These are phyloP conservation scores for Rhizophora mangle DNA, from an alignment of 345 rosid genomes.

Conservation along the genomic window DNA sequence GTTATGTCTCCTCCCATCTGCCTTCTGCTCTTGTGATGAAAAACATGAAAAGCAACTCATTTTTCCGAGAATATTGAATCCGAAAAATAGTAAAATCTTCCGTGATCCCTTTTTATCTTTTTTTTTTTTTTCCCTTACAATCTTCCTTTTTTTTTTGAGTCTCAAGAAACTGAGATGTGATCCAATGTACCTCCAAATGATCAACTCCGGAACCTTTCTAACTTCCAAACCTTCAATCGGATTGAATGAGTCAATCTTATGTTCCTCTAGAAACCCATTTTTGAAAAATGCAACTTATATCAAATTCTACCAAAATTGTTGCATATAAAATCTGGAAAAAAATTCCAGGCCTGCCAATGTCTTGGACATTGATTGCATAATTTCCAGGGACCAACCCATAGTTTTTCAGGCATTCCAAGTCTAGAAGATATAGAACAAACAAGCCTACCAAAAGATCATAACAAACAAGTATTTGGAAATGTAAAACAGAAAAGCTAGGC, in stretches of 20 bases:
- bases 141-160: not conserved
- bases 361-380: not conserved
- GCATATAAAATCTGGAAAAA: no score
- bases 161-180: not conserved
- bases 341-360: no score
- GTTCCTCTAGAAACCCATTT: no score
- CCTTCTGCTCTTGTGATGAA: constrained; percentile 51
- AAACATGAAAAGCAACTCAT: constrained; percentile 89
- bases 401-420: not conserved
- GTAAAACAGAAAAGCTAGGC: not conserved
- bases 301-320: no score
- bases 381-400: not conserved
- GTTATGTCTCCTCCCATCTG: constrained; percentile 21
- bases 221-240: no score
- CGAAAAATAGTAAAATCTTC: not conserved
- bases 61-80: constrained; percentile 10
- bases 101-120: not conserved
- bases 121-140: no score
- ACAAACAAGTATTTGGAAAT: not conserved
- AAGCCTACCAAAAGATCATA: no score
- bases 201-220: no score
- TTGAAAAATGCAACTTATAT: no score
- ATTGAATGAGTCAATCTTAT: no score
- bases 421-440: not conserved
- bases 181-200: no score